Percentiles rank a stretch among this genome's conserved stretches.
These are phyloP conservation scores for Cicer chorassanicum DNA, from an alignment of 306 rosid genomes.

Conservation along the genomic window DNA sequence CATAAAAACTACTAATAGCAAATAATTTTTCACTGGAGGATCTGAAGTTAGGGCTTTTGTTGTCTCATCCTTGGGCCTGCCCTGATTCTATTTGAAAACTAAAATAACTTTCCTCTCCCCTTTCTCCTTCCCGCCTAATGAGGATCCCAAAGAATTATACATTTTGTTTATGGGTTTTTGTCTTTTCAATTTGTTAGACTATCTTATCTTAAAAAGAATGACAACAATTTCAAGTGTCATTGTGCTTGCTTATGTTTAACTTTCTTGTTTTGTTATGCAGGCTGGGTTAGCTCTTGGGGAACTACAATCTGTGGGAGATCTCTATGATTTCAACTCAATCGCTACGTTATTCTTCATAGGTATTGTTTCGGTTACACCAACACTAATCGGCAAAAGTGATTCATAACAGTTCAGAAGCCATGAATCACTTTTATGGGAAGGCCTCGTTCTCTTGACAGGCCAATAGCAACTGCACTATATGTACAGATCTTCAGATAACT, in stretches of 20 bases:
- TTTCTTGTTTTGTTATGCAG: slow-evolving; percentile 50
- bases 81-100: no score
- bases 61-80: no score
- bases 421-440: slow-evolving; percentile 42
- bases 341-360: slow-evolving; percentile 92
- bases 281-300: slow-evolving; percentile 98
- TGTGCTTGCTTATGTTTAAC: background rate
- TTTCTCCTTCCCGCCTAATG: background rate
- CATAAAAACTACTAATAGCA: no score
- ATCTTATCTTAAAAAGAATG: background rate
- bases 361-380: slow-evolving; percentile 78
- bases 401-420: slow-evolving; percentile 50
- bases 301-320: slow-evolving; percentile 78
- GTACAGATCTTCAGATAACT: slow-evolving; percentile 44
- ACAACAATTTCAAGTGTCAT: background rate
- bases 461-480: slow-evolving; percentile 34
- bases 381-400: slow-evolving; percentile 70
- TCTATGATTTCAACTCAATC: slow-evolving; percentile 89
- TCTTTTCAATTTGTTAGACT: background rate
- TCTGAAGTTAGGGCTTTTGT: no score
- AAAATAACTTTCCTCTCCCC: background rate
- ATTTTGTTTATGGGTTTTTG: background rate
- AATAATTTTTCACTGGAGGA: no score
- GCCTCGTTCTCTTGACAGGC: slow-evolving; percentile 46
- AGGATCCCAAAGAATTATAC: background rate